Evolutionary conservation across 768 basidiomycete genomes (phyloP).

Genomic region (Leccinum rimulosum): DNA sequence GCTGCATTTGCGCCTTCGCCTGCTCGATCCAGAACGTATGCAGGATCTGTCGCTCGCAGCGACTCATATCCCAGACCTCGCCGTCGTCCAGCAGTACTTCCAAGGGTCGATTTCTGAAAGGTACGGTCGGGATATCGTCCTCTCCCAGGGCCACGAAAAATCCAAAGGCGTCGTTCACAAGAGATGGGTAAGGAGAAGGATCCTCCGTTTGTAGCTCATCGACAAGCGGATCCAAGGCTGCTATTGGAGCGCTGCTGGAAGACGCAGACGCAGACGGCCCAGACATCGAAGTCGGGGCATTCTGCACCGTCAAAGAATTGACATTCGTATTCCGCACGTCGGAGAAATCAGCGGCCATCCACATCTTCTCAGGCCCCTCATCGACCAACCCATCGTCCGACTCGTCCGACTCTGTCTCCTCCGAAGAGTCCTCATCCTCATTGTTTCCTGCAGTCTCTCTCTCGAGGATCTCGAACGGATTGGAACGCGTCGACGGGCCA

Average conservation of each 20-base stretch:
- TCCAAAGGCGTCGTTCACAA: conserved; percentile 24
- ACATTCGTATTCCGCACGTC: not conserved
- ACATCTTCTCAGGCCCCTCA: conserved; percentile 26
- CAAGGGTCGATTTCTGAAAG: conserved; percentile 37
- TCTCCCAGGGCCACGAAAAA: conserved; percentile 42
- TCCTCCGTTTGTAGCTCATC: not conserved
- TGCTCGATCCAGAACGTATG: conserved; percentile 46
- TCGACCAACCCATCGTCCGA: conserved; percentile 1
- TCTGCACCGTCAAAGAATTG: not conserved
- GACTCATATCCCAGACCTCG: conserved; percentile 55
- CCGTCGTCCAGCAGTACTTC: conserved; percentile 33
- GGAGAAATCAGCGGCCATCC: conserved; percentile 21
- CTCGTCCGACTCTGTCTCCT: conserved; percentile 8
- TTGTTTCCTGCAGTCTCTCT: not conserved
- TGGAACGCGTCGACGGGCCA: conserved; percentile 4
- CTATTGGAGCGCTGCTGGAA: not conserved
- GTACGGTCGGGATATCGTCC: conserved; percentile 36
- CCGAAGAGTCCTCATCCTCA: not conserved
- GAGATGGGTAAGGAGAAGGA: conserved; percentile 2
- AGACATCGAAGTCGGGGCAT: not conserved
- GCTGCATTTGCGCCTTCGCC: conserved; percentile 36
- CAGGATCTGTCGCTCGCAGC: conserved; percentile 44
- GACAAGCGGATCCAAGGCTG: not conserved
- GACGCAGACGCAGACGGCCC: not conserved
- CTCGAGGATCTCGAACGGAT: conserved; percentile 16